Percentiles rank a stretch among this genome's conserved stretches.
Evolutionary conservation across 2,329 filamentous ascomycete genomes (phyloP).

Genomic region (Apiospora pterosperma): DNA sequence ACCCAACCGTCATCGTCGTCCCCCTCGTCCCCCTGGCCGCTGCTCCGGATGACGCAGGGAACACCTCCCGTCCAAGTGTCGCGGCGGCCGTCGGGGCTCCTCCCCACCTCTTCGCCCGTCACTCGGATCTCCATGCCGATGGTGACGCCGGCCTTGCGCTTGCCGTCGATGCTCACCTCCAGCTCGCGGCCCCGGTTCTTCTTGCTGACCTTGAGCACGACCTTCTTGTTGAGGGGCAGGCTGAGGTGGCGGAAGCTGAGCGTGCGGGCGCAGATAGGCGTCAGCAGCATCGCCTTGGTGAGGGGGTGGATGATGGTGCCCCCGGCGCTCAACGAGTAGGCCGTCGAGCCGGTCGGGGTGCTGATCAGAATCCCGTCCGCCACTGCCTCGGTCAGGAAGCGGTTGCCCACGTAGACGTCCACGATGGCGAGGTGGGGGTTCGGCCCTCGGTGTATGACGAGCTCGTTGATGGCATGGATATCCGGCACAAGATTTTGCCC

Average conservation of each 20-base stretch:
- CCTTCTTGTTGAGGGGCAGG: constrained; percentile 78
- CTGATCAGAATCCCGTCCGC: constrained; percentile 93
- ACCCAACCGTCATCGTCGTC: constrained; percentile 92
- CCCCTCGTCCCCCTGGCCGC: constrained; percentile 38
- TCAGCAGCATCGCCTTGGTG: constrained; percentile 83
- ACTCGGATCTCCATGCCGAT: constrained; percentile 84
- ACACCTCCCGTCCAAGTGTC: constrained; percentile 58
- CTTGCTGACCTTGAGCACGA: constrained; percentile 77
- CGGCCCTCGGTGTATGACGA: constrained; percentile 86
- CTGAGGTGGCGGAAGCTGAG: constrained; percentile 90
- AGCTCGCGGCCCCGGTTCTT: constrained; percentile 75
- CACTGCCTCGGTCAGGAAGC: constrained; percentile 89
- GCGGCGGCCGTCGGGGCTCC: constrained; percentile 21
- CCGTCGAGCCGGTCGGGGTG: constrained; percentile 91
- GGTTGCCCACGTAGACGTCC: constrained; percentile 83
- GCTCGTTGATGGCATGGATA: constrained; percentile 84
- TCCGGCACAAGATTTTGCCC: constrained; percentile 30
- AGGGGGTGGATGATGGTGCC: constrained; percentile 93
- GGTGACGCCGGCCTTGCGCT: constrained; percentile 62
- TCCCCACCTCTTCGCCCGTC: constrained; percentile 76
- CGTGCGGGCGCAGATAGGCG: constrained; percentile 89
- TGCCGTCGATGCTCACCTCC: constrained; percentile 77
- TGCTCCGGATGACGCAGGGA: constrained; percentile 78
- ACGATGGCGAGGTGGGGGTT: constrained; percentile 89
- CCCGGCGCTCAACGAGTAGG: constrained; percentile 89